Base-by-base conservation (phyloP, 129 eudicot species). In the Flaveria bidentis region DNA sequence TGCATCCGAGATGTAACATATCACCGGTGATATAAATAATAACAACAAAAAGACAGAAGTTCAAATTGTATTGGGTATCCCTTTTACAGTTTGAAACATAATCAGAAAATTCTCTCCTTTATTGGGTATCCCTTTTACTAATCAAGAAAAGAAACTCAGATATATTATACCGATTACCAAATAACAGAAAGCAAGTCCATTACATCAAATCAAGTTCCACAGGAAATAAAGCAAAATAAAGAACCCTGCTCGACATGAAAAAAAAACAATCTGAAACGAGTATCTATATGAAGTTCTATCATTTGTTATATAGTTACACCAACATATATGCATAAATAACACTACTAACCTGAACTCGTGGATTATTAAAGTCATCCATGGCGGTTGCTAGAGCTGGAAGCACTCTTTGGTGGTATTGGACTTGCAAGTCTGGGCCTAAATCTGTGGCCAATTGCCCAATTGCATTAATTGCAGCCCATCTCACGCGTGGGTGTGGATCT, bases 401-500 rank as follows among this genome's bases (percentile, higher is more conserved):
- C 83, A 89, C 96, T 56, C 81, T 82, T 26, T 89, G 93, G 78
- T 94, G 99, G 83, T 89, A 91, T 61, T 94, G 97, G 45, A 87
- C 86, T 83, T 94, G 99, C 90, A 94, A 86, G 56, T 94, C 99
- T 3, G 99, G 99, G 44, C 99, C 99, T 85, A 94, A 84, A 78
- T 94, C 99, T 30, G 99, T 94, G 30, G 99, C 93, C 76, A 94
- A 73, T 84, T 94, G 99, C 55, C 99, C 99, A 74, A 94, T 94
- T 20, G 99, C 97, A 84, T 94, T 94, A 72, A 94, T 94, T 69
- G 99, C 99, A 56, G 99, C 99, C 99, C 99, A 94, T 68, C 99
- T 84, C 52, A 86, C 99, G 53, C 99, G 97, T 18, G 99, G 90
- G 71, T 94, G 99, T 16, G 94, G 91, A 76, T 91, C 96, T 87